phyloP scores from a whole-genome alignment of 805 yeast genomes.

The Candida nitratophila region DNA sequence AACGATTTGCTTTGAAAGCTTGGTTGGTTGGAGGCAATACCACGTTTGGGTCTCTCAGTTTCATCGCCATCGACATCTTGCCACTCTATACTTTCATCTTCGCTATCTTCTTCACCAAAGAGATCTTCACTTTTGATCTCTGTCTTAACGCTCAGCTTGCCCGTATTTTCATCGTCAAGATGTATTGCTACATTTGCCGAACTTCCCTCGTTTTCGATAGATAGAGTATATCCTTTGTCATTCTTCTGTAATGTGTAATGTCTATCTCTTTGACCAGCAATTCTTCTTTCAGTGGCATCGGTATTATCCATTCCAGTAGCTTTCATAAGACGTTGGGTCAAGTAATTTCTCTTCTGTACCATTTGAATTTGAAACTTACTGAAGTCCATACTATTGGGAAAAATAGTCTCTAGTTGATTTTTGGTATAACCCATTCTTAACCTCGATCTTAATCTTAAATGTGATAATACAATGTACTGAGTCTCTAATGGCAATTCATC shows the following conservation, averaged over 20 bases:
- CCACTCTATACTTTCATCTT: constrained; percentile 8
- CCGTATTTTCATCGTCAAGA: constrained; percentile 19
- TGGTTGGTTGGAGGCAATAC: neutral
- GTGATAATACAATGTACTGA: constrained; percentile 82
- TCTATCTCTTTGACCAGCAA: constrained; percentile 78
- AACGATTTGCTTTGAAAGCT: no score
- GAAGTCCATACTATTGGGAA: constrained; percentile 83
- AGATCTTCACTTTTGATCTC: neutral
- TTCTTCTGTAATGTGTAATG: constrained; percentile 70
- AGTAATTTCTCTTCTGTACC: constrained; percentile 85
- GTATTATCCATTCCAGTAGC: constrained; percentile 71
- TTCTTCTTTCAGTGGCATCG: constrained; percentile 40
- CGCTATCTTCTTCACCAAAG: constrained; percentile 1
- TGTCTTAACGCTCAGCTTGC: neutral
- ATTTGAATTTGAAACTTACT: constrained; percentile 89
- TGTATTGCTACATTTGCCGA: constrained; percentile 39
- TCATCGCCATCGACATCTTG: constrained; percentile 1
- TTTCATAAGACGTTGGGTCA: constrained; percentile 81
- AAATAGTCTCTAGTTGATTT: constrained; percentile 75
- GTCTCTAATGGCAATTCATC: constrained; percentile 70
- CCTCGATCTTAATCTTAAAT: constrained; percentile 75
- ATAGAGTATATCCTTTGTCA: constrained; percentile 79
- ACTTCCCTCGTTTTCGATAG: constrained; percentile 43
- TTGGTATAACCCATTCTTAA: constrained; percentile 92
- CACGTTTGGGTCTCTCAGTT: neutral